A percentile compares a stretch with the other conserved stretches of the same genome.
Evolutionary conservation across 108 stramenopile genomes (phyloP).

Genomic region (Aurantiochytrium sp.): DNA sequence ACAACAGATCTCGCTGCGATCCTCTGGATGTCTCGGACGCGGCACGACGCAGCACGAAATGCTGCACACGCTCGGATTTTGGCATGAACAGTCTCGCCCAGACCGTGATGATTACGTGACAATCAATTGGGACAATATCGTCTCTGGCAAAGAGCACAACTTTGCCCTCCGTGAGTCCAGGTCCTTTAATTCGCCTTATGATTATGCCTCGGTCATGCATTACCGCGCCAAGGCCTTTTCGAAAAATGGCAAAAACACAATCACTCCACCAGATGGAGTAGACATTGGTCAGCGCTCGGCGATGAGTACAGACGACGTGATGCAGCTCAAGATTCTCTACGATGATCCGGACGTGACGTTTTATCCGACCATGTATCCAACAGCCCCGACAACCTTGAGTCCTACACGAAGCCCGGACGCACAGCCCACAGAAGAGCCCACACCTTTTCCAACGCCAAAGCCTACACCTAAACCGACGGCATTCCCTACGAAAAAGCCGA

Average conservation of each 20-base stretch:
- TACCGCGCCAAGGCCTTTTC: constrained; percentile 36
- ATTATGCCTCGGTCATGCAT: constrained; percentile 48
- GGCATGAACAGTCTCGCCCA: constrained; percentile 47
- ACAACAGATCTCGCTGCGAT: neutral
- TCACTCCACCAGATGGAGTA: neutral
- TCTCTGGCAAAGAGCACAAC: constrained; percentile 11
- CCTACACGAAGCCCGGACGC: neutral
- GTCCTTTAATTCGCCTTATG: constrained; percentile 36
- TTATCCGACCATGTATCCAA: neutral
- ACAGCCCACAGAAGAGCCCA: neutral
- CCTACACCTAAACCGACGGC: neutral
- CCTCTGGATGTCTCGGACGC: neutral
- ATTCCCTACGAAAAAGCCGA: neutral
- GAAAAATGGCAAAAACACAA: neutral
- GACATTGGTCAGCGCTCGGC: constrained; percentile 36
- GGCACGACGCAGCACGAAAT: constrained; percentile 33
- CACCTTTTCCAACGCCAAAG: neutral
- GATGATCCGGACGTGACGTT: neutral
- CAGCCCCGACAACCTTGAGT: neutral
- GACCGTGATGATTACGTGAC: constrained; percentile 47
- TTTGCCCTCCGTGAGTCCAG: constrained; percentile 11
- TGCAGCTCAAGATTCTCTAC: constrained; percentile 36
- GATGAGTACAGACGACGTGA: constrained; percentile 32
- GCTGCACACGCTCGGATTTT: constrained; percentile 51
- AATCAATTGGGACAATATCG: constrained; percentile 30